Evolutionary conservation across 345 rosid species (phyloP).

Genomic region (Kernera saxatilis): DNA sequence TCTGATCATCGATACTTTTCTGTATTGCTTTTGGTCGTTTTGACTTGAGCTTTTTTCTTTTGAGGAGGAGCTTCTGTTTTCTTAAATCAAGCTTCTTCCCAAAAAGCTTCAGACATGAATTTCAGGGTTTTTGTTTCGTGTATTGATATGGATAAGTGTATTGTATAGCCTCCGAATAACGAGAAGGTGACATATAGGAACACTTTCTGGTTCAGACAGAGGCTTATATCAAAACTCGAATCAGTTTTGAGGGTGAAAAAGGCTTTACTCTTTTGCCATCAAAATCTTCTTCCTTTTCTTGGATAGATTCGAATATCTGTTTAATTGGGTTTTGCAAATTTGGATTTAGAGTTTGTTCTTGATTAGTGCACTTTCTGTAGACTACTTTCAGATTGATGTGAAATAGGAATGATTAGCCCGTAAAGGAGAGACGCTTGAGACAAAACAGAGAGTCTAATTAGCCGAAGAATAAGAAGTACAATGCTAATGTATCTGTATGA

Average conservation of each 20-base stretch:
- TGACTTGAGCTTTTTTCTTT: not conserved
- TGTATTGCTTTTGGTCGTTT: constrained; percentile 14
- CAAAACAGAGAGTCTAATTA: no score
- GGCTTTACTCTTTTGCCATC: not conserved
- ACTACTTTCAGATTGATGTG: not conserved
- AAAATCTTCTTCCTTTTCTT: not conserved
- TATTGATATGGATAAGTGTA: not conserved
- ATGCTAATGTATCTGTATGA: no score
- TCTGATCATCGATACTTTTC: constrained; percentile 10
- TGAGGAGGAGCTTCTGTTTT: not conserved
- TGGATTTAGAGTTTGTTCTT: not conserved
- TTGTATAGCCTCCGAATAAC: constrained; percentile 29
- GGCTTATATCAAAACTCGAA: constrained; percentile 29
- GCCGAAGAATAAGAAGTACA: no score
- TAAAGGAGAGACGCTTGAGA: not conserved
- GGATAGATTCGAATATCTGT: constrained; percentile 10
- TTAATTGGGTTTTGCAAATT: not conserved
- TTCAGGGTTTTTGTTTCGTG: not conserved
- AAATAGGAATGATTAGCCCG: not conserved
- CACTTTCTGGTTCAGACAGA: constrained; percentile 32
- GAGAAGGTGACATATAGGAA: constrained; percentile 22
- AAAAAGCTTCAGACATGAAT: constrained; percentile 11
- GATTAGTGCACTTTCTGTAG: not conserved
- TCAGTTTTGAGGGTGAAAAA: constrained; percentile 9
- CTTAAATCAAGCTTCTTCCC: not conserved